Base-by-base conservation (phyloP, 2,329 filamentous ascomycete genomes). In the Erysiphe pulchra region DNA sequence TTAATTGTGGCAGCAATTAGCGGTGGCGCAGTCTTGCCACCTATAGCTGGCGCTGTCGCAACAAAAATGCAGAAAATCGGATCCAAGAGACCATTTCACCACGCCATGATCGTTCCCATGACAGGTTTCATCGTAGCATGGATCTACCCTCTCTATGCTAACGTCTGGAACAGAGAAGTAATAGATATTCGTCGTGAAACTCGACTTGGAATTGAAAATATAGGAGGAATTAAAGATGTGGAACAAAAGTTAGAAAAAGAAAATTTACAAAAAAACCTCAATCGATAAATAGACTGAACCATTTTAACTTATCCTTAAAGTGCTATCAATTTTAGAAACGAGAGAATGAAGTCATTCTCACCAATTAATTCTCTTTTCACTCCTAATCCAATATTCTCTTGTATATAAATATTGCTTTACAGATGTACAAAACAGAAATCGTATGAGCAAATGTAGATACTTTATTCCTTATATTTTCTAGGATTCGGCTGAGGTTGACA, bases 1-100 rank as follows among this genome's bases (percentile, higher is more conserved):
- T 78, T 72, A 57, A 75, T 81, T 48, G 69, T 84, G 1, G 77
- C 66, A 1, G 78, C 77, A 51, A 77, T 86, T 1, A 66, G 70
- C 16, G 80, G 80, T n/a, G 81, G 80, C 47, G 80, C 80, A 2
- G 68, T 71, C 18, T 77, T 85, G 6, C 80, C 81, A 0, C 75
- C 80, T 0, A 63, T 85, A 38, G 69, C 77, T 1, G 80, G 79
- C 33, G 69, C 67, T 11, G 77, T 75, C 24, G 48, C 32, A 34
- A 34, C 32, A n/a, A 34, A n/a, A 34, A 12, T 37, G 17, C n/a
- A 45, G 32, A 45, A 24, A 13, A 45, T 13, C 24, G 18, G 76
- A 33, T 36, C 49, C 61, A 28, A 32, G n/a, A 36, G 24, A 17
- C 43, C 43, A 5, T 45, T 45, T 17, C 43, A 45, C 18, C 24